Evolutionary conservation across 257 asterid species (phyloP), one percentile per base, ranked within the genome.

Genomic region (Petrea volubilis): DNA sequence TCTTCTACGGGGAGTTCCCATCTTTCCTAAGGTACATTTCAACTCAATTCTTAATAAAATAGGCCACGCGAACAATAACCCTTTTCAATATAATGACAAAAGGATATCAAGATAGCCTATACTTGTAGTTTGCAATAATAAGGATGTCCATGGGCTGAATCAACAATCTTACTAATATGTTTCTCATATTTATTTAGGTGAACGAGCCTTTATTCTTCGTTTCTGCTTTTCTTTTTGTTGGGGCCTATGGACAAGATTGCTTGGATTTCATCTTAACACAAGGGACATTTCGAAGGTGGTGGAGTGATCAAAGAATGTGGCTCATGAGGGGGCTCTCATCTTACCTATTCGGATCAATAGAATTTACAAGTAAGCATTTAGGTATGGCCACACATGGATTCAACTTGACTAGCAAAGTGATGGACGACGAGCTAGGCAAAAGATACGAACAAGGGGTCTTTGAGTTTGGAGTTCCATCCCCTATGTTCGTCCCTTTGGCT

Each of bases 241-340:
- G 92, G 17, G 87, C 97, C 1, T 83, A 90, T 21, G 86, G 71
- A 7, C 92, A 88, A 83, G 90, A 90, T 40, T 85, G 74, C 25
- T 6, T 76, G 0, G 87, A 86, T 3, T 90, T 86, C 80, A 75
- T 88, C 12, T 69, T 74, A 0, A 65, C 79, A 17, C 11, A 76
- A 6, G 87, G 91, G 4, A 83, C 90, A 12, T 71, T 72, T 0
- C 50, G n/a, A 46, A 83, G 82, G 25, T 85, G 86, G 85, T 83
- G 88, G 91, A 85, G 78, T 20, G 85, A 79, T 17, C 91, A 85
- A 47, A 71, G 88, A 33, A 85, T 85, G 82, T 85, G 86, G 88
- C 70, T 80, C 20, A 71, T 81, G 6, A 60, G 84, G 60, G 80
- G 71, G 12, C 67, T 70, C n/a, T 80, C 88, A 1, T 44, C 85